These are phyloP conservation scores for Nemania diffusa DNA, from an alignment of 2,329 filamentous ascomycete genomes.

Conservation along the genomic window DNA sequence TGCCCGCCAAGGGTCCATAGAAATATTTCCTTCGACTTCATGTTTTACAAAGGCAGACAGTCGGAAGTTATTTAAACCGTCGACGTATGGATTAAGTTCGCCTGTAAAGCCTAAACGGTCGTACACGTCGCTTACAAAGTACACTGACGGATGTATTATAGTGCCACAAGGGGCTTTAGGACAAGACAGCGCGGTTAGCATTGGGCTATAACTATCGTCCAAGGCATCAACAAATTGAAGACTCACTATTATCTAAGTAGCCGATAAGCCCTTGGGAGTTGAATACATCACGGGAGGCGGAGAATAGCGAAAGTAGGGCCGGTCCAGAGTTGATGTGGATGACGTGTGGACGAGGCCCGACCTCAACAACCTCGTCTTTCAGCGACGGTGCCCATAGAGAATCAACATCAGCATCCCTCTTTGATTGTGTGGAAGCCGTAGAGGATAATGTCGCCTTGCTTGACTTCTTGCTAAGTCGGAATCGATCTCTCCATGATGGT, in stretches of 20 bases:
- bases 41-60: constrained; percentile 32
- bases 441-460: constrained; percentile 55
- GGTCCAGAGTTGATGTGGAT: constrained; percentile 38
- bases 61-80: constrained; percentile 37
- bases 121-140: constrained; percentile 39
- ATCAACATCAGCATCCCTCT: constrained; percentile 44
- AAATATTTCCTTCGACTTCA: constrained; percentile 28
- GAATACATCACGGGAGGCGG: constrained; percentile 36
- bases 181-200: constrained; percentile 11
- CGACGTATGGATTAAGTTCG: constrained; percentile 32
- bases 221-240: neutral
- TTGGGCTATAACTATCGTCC: neutral
- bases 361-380: constrained; percentile 29
- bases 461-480: constrained; percentile 30
- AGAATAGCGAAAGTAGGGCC: constrained; percentile 34
- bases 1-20: constrained; percentile 40
- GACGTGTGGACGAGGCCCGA: constrained; percentile 37
- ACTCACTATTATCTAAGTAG: constrained; percentile 37
- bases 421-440: constrained; percentile 59
- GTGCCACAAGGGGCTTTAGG: constrained; percentile 38
- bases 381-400: constrained; percentile 29
- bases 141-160: constrained; percentile 42
- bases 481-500: constrained; percentile 31
- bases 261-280: constrained; percentile 34
- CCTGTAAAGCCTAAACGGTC: constrained; percentile 36